Evolutionary conservation across 768 basidiomycete species (phyloP), one percentile per base, ranked within the genome.

Genomic region (Pleurotus pulmonarius): DNA sequence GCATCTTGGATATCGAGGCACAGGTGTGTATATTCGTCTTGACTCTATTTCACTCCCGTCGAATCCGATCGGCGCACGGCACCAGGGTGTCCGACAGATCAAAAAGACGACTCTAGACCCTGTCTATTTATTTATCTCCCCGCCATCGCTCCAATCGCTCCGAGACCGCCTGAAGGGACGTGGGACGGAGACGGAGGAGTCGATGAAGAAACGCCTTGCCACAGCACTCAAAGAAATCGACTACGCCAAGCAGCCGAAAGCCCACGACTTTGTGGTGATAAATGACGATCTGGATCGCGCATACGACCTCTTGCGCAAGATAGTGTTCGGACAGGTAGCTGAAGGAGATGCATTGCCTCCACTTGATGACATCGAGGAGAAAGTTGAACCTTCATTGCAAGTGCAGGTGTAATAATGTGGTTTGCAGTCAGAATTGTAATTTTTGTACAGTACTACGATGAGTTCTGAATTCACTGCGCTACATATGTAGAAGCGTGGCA

Each of bases 1-100:
- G 96, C 68, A 87, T 98, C 57, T 81, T 98, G 39, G 96, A 98
- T 68, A 98, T 98, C 57, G 96, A 98, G 65, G 87, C 90, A 8
- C 95, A 98, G 87, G 93, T 91, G 67, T 56, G 77, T 73, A 43
- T 44, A 53, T 20, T 59, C 24, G 26, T 38, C 26, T 26, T 11
- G 29, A 34, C 29, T 34, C 29, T 34, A 11, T 34, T 34, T 34
- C 29, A 34, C 29, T 34, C 29, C 11, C 29, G 29, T 11, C 29
- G 29, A 34, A 34, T 34, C 29, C 29, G 29, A 34, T 34, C 29
- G 29, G 29, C 29, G 29, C 29, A 34, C 11, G 29, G 29, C 57
- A 53, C 37, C 70, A 95, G 92, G 96, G 96, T 49, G 92, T 98
- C 58, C 88, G 85, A 57, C 91, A 95, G 71, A 88, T 98, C 65